Evolutionary conservation across 2,329 filamentous ascomycete genomes (phyloP).

Genomic region (Hymenoscyphus albidus): DNA sequence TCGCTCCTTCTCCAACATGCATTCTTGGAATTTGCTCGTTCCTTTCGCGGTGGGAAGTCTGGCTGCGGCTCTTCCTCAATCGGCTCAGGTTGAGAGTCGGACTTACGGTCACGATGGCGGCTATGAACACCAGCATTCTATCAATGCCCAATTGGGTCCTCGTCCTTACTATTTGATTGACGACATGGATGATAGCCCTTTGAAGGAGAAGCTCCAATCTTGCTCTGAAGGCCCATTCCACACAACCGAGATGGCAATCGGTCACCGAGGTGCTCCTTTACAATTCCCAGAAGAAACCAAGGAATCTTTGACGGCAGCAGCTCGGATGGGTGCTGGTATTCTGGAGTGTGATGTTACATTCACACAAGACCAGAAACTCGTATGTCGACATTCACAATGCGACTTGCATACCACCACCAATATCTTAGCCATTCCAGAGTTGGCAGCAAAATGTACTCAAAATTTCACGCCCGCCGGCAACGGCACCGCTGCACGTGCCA

Average conservation of each 20-base stretch:
- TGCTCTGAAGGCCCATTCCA: conserved; percentile 19
- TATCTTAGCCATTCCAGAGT: conserved; percentile 16
- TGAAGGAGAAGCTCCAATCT: conserved; percentile 22
- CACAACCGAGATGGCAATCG: conserved; percentile 18
- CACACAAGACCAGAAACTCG: conserved; percentile 23
- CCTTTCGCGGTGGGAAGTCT: not conserved
- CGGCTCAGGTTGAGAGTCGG: not conserved
- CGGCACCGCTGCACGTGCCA: conserved; percentile 16
- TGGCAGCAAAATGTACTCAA: conserved; percentile 22
- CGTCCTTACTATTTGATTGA: conserved; percentile 25
- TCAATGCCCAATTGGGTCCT: conserved; percentile 13
- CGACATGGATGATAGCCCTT: conserved; percentile 21
- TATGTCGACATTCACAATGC: conserved; percentile 25
- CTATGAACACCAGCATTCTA: not conserved
- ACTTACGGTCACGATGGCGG: conserved; percentile 1
- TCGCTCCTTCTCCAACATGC: not conserved
- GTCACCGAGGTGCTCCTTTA: conserved; percentile 23
- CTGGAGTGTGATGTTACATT: conserved; percentile 26
- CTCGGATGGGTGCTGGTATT: conserved; percentile 23
- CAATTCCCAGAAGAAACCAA: conserved; percentile 24
- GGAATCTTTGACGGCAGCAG: conserved; percentile 21
- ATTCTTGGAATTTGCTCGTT: not conserved
- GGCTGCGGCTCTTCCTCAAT: conserved; percentile 5
- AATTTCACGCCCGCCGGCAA: conserved; percentile 20
- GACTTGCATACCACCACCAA: conserved; percentile 26